phyloP scores from a whole-genome alignment of 176 grass and related monocot genomes.

The Hyparrhenia diplandra region DNA sequence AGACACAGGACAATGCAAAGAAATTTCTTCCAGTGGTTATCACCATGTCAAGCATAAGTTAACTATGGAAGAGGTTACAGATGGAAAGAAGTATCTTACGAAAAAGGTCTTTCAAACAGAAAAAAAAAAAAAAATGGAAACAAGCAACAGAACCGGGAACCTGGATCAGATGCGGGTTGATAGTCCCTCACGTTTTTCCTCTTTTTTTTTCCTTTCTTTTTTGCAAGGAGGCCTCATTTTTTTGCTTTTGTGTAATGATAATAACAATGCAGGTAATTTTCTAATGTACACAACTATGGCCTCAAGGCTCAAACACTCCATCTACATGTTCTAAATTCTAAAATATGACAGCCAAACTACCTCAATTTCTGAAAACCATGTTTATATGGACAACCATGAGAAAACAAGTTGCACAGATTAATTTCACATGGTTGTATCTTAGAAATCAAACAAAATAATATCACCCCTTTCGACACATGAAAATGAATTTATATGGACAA shows the following conservation, averaged over 20 bases:
- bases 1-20: background rate
- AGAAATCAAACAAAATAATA: background rate
- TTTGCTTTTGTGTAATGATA: background rate
- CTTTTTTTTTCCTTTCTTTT: no score
- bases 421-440: background rate
- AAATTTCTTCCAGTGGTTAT: conserved; percentile 2
- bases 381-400: background rate
- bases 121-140: background rate
- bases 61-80: background rate
- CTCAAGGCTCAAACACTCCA: no score
- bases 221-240: background rate
- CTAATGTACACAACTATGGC: background rate
- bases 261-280: background rate
- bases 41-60: background rate
- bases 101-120: no score
- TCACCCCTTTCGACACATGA: background rate
- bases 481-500: background rate
- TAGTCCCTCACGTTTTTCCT: background rate
- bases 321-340: background rate
- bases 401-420: background rate
- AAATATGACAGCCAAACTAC: background rate
- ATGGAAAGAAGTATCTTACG: background rate
- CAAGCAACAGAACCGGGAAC: background rate
- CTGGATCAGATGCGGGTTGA: background rate
- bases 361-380: background rate